Evolutionary conservation across 139 green algal species (phyloP), one percentile per base, ranked within the genome.

Genomic region (Coccomyxa sp.): DNA sequence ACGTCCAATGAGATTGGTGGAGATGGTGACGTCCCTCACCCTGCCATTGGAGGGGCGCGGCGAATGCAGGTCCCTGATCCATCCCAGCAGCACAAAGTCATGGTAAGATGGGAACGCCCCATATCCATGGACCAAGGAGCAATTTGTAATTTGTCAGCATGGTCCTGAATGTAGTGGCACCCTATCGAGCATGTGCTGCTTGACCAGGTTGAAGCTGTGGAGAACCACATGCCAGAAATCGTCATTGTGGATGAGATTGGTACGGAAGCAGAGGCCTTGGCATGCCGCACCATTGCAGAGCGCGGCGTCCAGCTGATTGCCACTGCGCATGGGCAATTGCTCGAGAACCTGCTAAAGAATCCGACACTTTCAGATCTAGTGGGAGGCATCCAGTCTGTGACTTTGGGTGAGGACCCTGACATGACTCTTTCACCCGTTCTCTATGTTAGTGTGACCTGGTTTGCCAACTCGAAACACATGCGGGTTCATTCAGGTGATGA

Each of bases 311-410:
- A 93, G 89, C 93, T 99, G 13, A 92, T 99, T n/a, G 96, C 90
- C 77, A 99, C 96, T 0, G 96, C 96, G 10, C 96, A 99, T 85
- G 96, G 96, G 57, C 96, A 98, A 84, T 80, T 97, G 78, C 90
- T 99, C 63, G 96, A 98, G 88, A 99, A 99, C 85, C 86, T 99
- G 59, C 97, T 99, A 86, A 99, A 99, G 85, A 98, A 98, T 82
- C 90, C 94, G 12, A 97, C 93, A 13, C 86, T 98, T 58, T 90
- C 76, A 68, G 88, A 95, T 75, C 87, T 98, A 30, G 89, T 98
- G 78, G 94, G 95, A 13, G 92, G 92, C 77, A 88, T 97, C 75
- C 81, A 88, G 81, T 88, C 83, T 18, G 92, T 96, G 13, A 96
- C 90, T 0, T 82, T 96, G 58, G 89, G 90, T 82, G 85, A 83